Conservation (phyloP, 768 basidiomycete genomes). For the Lentinula detonsa region DNA sequence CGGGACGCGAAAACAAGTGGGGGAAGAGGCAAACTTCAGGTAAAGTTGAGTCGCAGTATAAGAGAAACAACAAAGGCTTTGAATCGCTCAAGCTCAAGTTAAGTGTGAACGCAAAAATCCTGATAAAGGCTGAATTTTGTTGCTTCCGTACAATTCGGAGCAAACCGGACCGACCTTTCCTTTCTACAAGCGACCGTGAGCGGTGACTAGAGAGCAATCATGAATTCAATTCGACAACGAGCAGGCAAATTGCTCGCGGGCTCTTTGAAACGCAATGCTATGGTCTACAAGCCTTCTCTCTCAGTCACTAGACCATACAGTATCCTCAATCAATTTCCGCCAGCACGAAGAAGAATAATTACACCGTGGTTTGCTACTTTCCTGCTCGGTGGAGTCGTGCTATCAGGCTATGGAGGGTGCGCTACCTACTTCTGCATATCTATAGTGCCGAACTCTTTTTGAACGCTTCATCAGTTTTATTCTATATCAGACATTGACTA, state of each 20-base stretch:
- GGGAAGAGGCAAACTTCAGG: too few species aligned
- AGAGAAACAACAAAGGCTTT: too few species aligned
- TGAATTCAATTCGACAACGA: background rate
- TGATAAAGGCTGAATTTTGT: too few species aligned
- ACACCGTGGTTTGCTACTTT: background rate
- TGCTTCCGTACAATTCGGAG: too few species aligned
- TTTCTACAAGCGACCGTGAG: background rate
- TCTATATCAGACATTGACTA: slow-evolving; percentile 49
- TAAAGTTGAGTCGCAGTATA: too few species aligned
- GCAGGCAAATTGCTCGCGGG: background rate
- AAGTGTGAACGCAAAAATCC: too few species aligned
- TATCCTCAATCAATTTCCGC: background rate
- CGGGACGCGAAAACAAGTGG: too few species aligned
- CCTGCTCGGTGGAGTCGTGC: background rate
- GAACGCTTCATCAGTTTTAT: slow-evolving; percentile 32
- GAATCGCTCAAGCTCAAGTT: too few species aligned
- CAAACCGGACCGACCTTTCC: background rate
- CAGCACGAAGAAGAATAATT: background rate
- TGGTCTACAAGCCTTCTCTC: background rate
- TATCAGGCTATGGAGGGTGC: background rate
- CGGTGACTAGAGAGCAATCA: background rate
- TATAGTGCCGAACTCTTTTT: background rate
- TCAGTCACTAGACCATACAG: background rate
- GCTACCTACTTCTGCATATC: background rate
- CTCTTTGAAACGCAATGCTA: background rate